Base-by-base conservation (phyloP, 495 filamentous ascomycete species). In the Hypoxylon perforatum region DNA sequence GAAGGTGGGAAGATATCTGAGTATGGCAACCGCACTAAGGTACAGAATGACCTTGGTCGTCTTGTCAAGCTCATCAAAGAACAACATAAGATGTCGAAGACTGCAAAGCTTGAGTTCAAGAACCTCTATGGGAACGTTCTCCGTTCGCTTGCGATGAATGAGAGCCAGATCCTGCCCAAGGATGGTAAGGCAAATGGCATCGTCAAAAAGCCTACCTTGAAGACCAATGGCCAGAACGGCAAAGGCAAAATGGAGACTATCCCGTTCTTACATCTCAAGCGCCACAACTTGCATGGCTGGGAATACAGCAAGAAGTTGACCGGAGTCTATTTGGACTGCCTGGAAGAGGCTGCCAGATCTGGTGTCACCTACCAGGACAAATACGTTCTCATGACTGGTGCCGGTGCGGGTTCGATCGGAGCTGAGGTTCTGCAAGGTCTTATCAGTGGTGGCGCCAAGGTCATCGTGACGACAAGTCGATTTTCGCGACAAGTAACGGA, bases 291-390 rank as follows among this genome's bases (percentile, higher is more conserved):
- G 62, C 89, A 97, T 72, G 94, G 94, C 56, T 99, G 95, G 95
- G 93, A 99, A 75, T 99, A 97, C 81, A 97, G 91, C 86, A 98
- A 97, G 85, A 97, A 94, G 81, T 85, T 98, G 38, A 97, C 95
- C 19, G 91, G 92, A 21, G 72, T 92, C 69, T 99, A 98, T 72
- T 84, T 99, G 11, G 92, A 97, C 67, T 92, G 93, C 48, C 77
- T 99, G 44, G 92, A 97, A 79, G 84, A 92, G 53, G 92, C 93
- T 65, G 95, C 96, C 68, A 90, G 87, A 63, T 82, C 86, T 30
- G 95, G 95, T 68, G 87, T 98, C 42, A 92, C 90, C 11, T 98
- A 97, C 81, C 89, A 92, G 70, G 92, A 91, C 74, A 98, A 97
- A 86, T 92, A 97, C 74, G 96, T 90, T 30, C 86, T 99, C 60